Percentiles rank a stretch among this genome's conserved stretches.
Evolutionary conservation across 169 alveolate species (phyloP).

Genomic region (Eimeria praecox): DNA sequence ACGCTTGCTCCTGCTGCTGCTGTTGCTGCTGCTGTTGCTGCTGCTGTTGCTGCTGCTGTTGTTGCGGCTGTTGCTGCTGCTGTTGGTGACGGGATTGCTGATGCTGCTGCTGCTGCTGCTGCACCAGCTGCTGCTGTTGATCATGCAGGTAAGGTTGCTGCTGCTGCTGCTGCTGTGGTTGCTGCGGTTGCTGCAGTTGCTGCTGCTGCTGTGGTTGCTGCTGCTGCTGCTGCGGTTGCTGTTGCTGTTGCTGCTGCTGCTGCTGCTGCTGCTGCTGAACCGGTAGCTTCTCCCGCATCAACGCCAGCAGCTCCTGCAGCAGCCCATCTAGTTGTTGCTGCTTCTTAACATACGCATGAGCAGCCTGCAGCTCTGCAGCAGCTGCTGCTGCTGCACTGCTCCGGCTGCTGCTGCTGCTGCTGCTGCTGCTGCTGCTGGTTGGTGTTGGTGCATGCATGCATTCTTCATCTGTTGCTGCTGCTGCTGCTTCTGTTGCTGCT

Average conservation of each 20-base stretch:
- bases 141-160: no score
- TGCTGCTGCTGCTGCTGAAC: constrained; percentile 33
- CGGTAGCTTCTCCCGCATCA: constrained; percentile 42
- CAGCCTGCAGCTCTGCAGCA: constrained; percentile 66
- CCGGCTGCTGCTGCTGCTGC: constrained; percentile 15
- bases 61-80: neutral
- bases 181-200: neutral
- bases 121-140: neutral
- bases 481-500: neutral
- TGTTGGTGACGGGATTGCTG: neutral
- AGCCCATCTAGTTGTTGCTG: constrained; percentile 23
- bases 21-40: neutral
- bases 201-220: constrained; percentile 8
- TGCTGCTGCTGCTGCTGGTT: neutral
- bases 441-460: neutral
- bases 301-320: constrained; percentile 40
- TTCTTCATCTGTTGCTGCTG: no score
- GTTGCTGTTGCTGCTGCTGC: neutral
- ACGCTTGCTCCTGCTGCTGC: constrained; percentile 2
- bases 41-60: neutral
- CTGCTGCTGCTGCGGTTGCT: neutral
- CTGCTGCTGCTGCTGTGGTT: constrained; percentile 25
- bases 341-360: constrained; percentile 16
- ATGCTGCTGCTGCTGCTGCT: neutral
- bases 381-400: neutral